Conservation (phyloP, 2,329 filamentous ascomycete genomes). For the Dryadomyces quercus-mongolicae region DNA sequence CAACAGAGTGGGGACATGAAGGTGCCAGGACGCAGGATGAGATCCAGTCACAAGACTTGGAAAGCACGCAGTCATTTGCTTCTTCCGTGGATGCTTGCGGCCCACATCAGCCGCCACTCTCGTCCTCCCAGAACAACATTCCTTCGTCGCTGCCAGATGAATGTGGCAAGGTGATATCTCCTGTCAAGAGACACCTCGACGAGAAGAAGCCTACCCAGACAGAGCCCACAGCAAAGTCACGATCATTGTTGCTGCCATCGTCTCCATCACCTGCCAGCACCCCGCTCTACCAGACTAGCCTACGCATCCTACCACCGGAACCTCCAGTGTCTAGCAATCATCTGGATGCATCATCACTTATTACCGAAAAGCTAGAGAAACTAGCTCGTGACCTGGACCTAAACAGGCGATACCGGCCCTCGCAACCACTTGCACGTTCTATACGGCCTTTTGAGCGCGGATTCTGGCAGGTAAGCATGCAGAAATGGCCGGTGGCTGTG, state of each 20-base stretch:
- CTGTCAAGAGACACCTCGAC: not conserved
- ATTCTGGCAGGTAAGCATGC: constrained; percentile 58
- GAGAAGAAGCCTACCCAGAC: not conserved
- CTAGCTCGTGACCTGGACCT: constrained; percentile 42
- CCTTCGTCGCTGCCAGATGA: constrained; percentile 12
- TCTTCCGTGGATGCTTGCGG: not conserved
- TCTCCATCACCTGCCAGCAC: not conserved
- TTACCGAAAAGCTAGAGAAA: constrained; percentile 42
- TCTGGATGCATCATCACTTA: constrained; percentile 34
- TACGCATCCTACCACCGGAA: constrained; percentile 41
- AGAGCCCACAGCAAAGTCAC: not conserved
- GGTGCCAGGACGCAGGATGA: not conserved
- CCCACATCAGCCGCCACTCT: not conserved
- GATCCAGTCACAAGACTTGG: not conserved
- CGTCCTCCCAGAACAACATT: not conserved
- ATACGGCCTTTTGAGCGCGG: constrained; percentile 57
- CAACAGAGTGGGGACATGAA: not conserved
- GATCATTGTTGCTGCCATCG: not conserved
- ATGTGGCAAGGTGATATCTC: constrained; percentile 3
- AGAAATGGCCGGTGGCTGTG: constrained; percentile 34
- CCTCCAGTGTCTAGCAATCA: constrained; percentile 34
- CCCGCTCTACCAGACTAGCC: constrained; percentile 2
- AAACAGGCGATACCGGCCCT: constrained; percentile 39
- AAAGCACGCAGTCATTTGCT: not conserved
- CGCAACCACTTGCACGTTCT: constrained; percentile 23